Evolutionary conservation across 768 basidiomycete species (phyloP), one percentile per base, ranked within the genome.

Genomic region (Hericium coralloides): DNA sequence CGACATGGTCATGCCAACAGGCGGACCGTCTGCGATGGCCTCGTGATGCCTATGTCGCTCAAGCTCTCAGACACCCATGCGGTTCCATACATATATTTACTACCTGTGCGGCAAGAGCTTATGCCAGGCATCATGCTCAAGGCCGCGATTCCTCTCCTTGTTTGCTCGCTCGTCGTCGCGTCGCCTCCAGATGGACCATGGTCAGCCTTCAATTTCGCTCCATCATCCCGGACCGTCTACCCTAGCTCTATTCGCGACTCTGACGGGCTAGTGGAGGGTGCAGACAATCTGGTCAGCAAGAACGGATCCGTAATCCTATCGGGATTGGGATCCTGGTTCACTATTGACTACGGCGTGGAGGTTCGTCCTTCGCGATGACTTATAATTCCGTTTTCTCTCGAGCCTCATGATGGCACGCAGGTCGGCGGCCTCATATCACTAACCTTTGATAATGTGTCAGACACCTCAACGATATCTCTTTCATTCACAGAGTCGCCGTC

Each of bases 401-500:
- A 45, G n/a, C 17, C 43, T 45, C 31, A 31, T 9, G 31, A 31
- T 31, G 31, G 2, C 15, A 45, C 20, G 12, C 59, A 82, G 80
- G 76, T 81, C 49, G 81, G 80, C 1, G 81, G 80, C 0, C 68
- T 80, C 26, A 74, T 82, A 14, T 79, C 79, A 0, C 52, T 82
- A 49, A 77, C 71, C 58, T 71, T 82, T 47, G 66, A 72, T 53
- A 59, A 66, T 12, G 60, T 70, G 15, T 62, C 72, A 0, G 55
- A 70, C 0, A 58, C 61, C 0, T 72, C 79, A 0, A 60, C 74
- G 0, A 65, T 81, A 10, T 73, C 79, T 0, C 73, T 84, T 37
- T 76, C 81, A 0, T 84, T 82, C 71, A 80, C 79, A 1, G 81
- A 84, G 59, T 83, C 81, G 0, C 76, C 81, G 0, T 52, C 69